phyloP scores from a whole-genome alignment of 164 flowering plant genomes.

The Vitis amurensis region DNA sequence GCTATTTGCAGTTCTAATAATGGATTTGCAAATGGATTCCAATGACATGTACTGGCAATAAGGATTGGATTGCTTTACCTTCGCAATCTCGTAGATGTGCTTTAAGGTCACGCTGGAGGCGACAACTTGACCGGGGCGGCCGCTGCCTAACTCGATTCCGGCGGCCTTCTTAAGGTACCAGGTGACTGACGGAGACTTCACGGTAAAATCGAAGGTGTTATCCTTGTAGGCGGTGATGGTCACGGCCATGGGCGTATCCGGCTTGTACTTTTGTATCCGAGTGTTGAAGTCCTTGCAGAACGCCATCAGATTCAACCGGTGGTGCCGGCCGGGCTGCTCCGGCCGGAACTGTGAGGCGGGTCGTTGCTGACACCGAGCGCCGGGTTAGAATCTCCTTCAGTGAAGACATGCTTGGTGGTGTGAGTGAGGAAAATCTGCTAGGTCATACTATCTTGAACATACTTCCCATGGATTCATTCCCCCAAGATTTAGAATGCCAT shows the following conservation, averaged over 20 bases:
- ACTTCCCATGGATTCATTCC: too few species aligned
- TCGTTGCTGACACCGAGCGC: slow-evolving; percentile 80
- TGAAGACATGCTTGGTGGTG: slow-evolving; percentile 40
- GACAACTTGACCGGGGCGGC: slow-evolving; percentile 70
- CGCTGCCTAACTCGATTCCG: slow-evolving; percentile 76
- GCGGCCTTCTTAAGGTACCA: slow-evolving; percentile 97
- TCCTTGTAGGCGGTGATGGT: slow-evolving; percentile 86
- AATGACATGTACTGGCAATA: slow-evolving; percentile 74
- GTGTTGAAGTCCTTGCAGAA: slow-evolving; percentile 99
- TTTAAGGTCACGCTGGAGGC: slow-evolving; percentile 66
- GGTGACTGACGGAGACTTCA: slow-evolving; percentile 84
- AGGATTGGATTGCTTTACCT: slow-evolving; percentile 87
- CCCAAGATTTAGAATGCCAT: too few species aligned
- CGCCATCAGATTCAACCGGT: slow-evolving; percentile 94
- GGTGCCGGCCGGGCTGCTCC: slow-evolving; percentile 90
- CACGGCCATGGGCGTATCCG: slow-evolving; percentile 91
- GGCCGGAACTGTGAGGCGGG: slow-evolving; percentile 85
- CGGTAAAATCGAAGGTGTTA: slow-evolving; percentile 87
- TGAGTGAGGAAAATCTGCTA: not conserved
- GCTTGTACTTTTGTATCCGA: slow-evolving; percentile 87
- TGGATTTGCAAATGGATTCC: slow-evolving; percentile 74
- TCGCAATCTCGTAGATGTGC: slow-evolving; percentile 91
- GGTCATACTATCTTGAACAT: too few species aligned
- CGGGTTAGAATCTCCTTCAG: slow-evolving; percentile 78
- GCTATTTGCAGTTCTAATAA: slow-evolving; percentile 80